Evolutionary conservation across 163 green algal species (phyloP), one percentile per base, ranked within the genome.

Genomic region (Chlorella variabilis): DNA sequence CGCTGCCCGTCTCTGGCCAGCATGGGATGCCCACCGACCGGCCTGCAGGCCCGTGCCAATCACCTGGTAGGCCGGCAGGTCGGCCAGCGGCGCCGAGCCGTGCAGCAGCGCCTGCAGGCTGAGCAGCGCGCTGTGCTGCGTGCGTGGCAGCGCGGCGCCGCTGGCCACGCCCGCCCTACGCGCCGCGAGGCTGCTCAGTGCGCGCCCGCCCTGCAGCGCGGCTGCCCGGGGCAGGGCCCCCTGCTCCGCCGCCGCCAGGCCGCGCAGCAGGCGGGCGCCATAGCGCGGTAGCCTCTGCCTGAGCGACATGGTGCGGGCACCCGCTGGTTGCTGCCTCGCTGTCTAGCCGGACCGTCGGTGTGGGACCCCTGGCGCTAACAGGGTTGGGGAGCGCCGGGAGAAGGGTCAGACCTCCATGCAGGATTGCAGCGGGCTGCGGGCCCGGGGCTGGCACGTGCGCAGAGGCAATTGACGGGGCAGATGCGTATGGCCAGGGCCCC

Each of bases 31-130:
- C 45, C 15, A 54, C 11, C 45, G 45, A 15, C 45, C 11, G 11
- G 45, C 15, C 11, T 54, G 45, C 11, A 11, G 45, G 11, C 11
- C 11, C 15, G 11, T 54, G 45, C 21, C 29, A 65, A 27, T 62
- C 54, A 62, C 70, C 70, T 79, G 54, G 71, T 69, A 36, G 3
- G 71, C 51, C 0, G 71, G 71, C 23, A 69, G 36, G 71, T 79
- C 71, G 54, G 71, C 70, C 23, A n/a, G 71, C 71, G 2, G 71
- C 51, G 4, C 34, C 38, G 21, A 63, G 71, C 74, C 45, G 15
- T 59, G 39, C 13, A 39, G 74, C 58, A 80, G 58, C 74, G 56
- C n/a, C n/a, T 48, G 49, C 74, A 80, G 39, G 74, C 74, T 67
- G 7, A 79, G 34, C 71, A 79, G 34, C 5, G 70, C 31, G 33